Evolutionary conservation across 23 red algal species (phyloP), one percentile per base, ranked within the genome.

Genomic region (Gracilaria gracilis): DNA sequence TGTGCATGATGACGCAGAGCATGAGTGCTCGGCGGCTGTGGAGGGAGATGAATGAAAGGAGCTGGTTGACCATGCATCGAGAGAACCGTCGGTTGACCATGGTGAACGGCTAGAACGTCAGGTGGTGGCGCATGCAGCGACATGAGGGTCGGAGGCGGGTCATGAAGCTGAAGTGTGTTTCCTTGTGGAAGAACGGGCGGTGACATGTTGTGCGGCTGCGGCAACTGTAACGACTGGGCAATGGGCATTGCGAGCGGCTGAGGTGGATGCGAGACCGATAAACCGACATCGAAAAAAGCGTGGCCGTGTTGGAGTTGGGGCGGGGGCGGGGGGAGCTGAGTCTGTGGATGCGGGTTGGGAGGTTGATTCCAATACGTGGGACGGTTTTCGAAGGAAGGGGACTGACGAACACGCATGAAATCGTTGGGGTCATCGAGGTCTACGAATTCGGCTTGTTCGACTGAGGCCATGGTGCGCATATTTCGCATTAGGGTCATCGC

Each of bases 371-470:
- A 50, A 19, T 62, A 69, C 8, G 78, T 9, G 13, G 32, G 61
- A 36, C 19, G 77, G 20, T 31, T 21, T 28, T 85, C 25, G 25
- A 69, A 69, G 25, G 81, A 50, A 32, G 81, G 61, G 37, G 59
- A 44, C 13, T 33, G 81, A 64, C 29, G 55, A 6, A 32, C 59
- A 21, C 24, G 81, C 59, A 51, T 33, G 39, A 69, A 67, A 33
- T 65, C 42, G 40, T 77, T 77, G 72, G 72, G 72, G 61, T 50
- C 40, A 50, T 85, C 81, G 32, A 85, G 81, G 81, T 85, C 81
- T 42, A 85, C 38, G 81, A 85, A 69, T 16, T 85, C 81, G 61
- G 31, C 33, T 20, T 85, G 61, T 47, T 70, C 81, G 81, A 69
- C 7, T 42, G 39, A 23, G 0, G 81, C 39, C 37, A 34, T 61